Evolutionary conservation across 495 filamentous ascomycete species (phyloP).

Genomic region (Elasticomyces elasticus): DNA sequence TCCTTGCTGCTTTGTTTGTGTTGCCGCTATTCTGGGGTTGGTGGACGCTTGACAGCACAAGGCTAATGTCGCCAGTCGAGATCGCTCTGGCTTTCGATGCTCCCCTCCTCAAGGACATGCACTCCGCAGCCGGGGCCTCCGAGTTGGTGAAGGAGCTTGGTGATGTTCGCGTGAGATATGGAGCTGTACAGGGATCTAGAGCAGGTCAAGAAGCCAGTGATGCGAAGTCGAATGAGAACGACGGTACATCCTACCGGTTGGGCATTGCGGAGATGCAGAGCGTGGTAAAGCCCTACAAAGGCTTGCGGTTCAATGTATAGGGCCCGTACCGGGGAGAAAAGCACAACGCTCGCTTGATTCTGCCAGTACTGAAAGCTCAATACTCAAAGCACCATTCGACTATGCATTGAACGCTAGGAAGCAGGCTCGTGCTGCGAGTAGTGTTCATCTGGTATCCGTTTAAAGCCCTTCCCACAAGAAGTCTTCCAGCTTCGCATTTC

Average conservation of each 20-base stretch:
- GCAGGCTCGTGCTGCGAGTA: no score
- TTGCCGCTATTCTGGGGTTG: background rate
- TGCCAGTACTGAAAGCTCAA: no score
- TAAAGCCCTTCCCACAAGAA: no score
- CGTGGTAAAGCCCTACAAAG: background rate
- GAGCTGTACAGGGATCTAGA: background rate
- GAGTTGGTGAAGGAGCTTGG: background rate
- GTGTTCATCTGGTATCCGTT: no score
- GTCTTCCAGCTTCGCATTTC: no score
- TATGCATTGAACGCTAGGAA: no score
- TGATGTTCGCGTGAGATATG: background rate
- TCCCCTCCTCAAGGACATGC: background rate
- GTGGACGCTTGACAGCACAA: background rate
- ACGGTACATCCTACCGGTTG: background rate
- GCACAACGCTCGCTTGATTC: no score
- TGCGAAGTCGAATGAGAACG: background rate
- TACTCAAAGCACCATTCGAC: no score
- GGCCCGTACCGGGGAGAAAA: no score
- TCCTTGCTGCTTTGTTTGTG: background rate
- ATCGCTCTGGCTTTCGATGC: background rate
- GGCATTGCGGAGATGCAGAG: background rate
- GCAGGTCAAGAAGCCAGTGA: background rate
- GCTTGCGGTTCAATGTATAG: background rate
- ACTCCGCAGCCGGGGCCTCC: background rate
- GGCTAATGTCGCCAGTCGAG: background rate